Conservation (phyloP, 345 rosid genomes). For the Populus euphratica region DNA sequence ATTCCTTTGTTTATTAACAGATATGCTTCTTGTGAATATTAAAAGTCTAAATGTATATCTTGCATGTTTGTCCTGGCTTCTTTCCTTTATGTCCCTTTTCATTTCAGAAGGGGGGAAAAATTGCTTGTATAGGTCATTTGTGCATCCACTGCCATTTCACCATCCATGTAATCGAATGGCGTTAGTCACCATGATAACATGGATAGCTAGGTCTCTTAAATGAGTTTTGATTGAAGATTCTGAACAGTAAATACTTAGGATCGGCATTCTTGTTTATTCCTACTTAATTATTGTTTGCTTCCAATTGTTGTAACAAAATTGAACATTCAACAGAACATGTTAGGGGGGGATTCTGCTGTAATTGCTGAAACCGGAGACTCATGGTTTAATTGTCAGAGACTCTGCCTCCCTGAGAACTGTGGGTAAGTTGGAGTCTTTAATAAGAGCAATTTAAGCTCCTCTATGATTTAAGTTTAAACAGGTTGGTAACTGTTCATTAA, state of each 20-base stretch:
- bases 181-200: not conserved
- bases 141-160: too few species aligned
- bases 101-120: not conserved
- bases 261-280: not conserved
- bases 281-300: not conserved
- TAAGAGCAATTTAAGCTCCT: not conserved
- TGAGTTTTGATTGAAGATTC: not conserved
- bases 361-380: conserved; percentile 79
- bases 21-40: not conserved
- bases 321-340: conserved; percentile 40
- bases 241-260: not conserved
- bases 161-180: too few species aligned
- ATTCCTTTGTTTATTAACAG: not conserved
- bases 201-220: not conserved
- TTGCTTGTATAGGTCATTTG: not conserved
- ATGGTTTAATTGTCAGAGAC: conserved; percentile 79
- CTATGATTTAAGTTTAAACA: not conserved
- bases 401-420: conserved; percentile 62
- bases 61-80: not conserved
- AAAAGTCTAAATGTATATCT: not conserved
- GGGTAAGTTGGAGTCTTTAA: conserved; percentile 36
- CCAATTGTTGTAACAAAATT: not conserved
- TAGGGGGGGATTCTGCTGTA: conserved; percentile 49
- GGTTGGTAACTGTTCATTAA: conserved; percentile 1
- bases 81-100: not conserved